Evolutionary conservation across 2,329 filamentous ascomycete genomes (phyloP).

Genomic region (Raffaelea ambrosiae): DNA sequence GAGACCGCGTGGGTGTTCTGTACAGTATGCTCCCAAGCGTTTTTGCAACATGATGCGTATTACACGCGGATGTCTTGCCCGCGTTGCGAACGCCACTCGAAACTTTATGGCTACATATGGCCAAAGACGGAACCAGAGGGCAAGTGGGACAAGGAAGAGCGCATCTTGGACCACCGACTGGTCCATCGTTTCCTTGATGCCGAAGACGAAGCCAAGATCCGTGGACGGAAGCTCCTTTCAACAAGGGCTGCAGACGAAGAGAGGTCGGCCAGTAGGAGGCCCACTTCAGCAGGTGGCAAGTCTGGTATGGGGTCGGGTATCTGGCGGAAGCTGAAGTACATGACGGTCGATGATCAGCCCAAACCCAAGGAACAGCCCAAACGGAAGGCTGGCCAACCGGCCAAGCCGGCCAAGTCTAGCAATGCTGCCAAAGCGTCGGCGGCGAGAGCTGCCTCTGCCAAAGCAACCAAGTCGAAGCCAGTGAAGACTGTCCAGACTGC

Average conservation of each 20-base stretch:
- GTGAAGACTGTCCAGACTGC: neutral
- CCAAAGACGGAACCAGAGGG: conserved; percentile 85
- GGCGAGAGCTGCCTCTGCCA: neutral
- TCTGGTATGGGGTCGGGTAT: conserved; percentile 11
- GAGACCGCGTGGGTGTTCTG: conserved; percentile 82
- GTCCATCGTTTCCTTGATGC: conserved; percentile 76
- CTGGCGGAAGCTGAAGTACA: conserved; percentile 14
- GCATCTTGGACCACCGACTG: conserved; percentile 74
- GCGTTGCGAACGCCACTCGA: conserved; percentile 89
- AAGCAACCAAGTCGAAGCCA: neutral
- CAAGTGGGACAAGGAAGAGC: conserved; percentile 60
- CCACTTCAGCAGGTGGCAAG: neutral
- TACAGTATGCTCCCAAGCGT: conserved; percentile 70
- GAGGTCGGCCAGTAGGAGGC: neutral
- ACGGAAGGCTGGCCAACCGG: neutral
- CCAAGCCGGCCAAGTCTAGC: neutral
- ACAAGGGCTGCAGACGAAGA: neutral
- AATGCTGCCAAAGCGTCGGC: neutral
- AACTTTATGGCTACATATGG: conserved; percentile 91
- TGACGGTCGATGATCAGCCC: no score
- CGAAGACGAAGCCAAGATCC: conserved; percentile 53
- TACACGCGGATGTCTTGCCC: conserved; percentile 79
- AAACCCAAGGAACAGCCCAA: neutral
- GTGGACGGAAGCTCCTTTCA: conserved; percentile 26
- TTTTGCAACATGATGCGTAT: conserved; percentile 85